Conservation (phyloP, 2,329 filamentous ascomycete species). For the Thelonectria blattea region DNA sequence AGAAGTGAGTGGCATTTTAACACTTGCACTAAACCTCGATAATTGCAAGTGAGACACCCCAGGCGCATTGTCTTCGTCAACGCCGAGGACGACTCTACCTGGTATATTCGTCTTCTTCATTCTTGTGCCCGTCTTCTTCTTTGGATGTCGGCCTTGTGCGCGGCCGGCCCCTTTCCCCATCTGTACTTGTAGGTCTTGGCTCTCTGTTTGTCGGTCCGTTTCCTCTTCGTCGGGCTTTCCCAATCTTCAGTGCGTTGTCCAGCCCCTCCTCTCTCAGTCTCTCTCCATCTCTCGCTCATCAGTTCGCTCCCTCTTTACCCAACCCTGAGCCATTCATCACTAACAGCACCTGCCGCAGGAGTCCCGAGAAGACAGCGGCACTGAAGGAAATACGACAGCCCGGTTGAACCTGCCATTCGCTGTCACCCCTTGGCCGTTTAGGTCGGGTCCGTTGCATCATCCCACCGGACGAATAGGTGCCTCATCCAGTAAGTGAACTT, state of each 20-base stretch:
- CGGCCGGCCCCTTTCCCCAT: conserved; percentile 11
- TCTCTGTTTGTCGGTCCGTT: conserved; percentile 7
- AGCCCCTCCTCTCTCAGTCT: conserved; percentile 2
- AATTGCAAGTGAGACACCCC: not conserved
- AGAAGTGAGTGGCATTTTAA: conserved; percentile 1
- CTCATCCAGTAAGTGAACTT: conserved; percentile 14
- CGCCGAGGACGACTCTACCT: not conserved
- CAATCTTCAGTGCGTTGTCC: conserved; percentile 15
- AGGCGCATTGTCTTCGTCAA: conserved; percentile 11
- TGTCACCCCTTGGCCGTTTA: conserved; percentile 2
- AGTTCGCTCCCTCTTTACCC: conserved; percentile 1
- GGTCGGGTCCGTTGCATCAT: conserved; percentile 7
- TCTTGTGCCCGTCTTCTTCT: not conserved
- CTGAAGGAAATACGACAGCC: not conserved
- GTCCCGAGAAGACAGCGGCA: too few species aligned
- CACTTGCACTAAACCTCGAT: conserved; percentile 1
- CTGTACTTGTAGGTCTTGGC: conserved; percentile 9
- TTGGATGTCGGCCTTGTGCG: conserved; percentile 10
- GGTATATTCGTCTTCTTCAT: not conserved
- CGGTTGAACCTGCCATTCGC: not conserved
- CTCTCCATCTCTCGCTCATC: conserved; percentile 7
- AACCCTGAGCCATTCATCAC: not conserved
- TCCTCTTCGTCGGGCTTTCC: not conserved
- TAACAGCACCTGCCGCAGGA: not conserved
- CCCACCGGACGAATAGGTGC: not conserved